A percentile compares a stretch with the other conserved stretches of the same genome.
Evolutionary conservation across 2,329 filamentous ascomycete genomes (phyloP).

Genomic region (Fusarium nygamai): DNA sequence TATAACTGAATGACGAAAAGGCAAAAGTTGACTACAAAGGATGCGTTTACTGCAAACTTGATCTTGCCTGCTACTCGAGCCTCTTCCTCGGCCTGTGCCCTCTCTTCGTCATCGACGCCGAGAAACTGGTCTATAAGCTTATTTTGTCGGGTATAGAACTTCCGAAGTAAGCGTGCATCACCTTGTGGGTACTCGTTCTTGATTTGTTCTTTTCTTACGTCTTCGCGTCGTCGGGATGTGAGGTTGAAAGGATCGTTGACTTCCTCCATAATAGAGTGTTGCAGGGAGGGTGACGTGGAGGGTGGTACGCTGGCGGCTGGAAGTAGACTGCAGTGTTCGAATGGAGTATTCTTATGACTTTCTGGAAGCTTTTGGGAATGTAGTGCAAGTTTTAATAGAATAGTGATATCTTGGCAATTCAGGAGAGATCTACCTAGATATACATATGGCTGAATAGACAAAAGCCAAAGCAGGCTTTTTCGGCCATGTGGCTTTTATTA

Average conservation of each 20-base stretch:
- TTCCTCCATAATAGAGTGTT: background rate
- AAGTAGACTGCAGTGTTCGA: background rate
- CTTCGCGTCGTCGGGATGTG: background rate
- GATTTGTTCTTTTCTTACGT: background rate
- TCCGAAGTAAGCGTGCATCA: background rate
- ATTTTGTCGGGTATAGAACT: background rate
- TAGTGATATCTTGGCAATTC: background rate
- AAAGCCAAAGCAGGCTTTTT: background rate
- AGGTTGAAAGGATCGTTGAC: background rate
- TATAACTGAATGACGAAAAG: background rate
- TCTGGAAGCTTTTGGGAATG: background rate
- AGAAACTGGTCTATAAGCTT: background rate
- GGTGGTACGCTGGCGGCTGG: background rate
- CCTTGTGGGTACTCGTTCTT: background rate
- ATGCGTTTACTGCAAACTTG: constrained; percentile 4
- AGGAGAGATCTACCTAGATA: background rate
- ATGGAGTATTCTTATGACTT: background rate
- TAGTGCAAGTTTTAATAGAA: too few species aligned
- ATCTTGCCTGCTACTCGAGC: background rate
- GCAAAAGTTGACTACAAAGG: constrained; percentile 1
- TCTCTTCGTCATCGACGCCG: background rate
- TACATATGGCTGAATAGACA: background rate
- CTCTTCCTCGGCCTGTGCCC: background rate
- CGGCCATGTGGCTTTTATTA: background rate
- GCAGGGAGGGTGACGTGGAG: background rate